Base-by-base conservation (phyloP, 2,329 filamentous ascomycete genomes). In the Lasiodiplodia theobromae region DNA sequence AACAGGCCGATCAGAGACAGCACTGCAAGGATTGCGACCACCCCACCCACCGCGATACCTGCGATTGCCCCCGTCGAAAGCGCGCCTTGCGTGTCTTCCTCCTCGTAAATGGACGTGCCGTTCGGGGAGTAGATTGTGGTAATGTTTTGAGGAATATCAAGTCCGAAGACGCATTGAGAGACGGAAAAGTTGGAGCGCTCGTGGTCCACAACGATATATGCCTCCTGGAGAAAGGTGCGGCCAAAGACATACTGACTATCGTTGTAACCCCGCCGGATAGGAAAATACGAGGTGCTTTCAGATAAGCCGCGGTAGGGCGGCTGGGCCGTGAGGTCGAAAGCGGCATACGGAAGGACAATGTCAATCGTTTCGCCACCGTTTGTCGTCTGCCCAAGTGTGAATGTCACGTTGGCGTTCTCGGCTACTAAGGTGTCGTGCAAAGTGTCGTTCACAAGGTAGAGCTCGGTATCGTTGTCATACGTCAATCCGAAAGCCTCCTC, bases 191-290 rank as follows among this genome's bases (percentile, higher is more conserved):
- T 80, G 31, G 78, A 73, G 14, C 81, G 77, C 70, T 85, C 83
- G 77, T 82, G 85, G 69, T 86, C 82, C 6, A 84, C 82, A 3
- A 77, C 79, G 58, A 86, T 69, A 70, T 86, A 85, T 2, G 90
- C 86, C 77, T 93, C 90, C 75, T 93, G 91, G 66, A 93, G 79
- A 71, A 93, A 92, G 0, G 87, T 86, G 40, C 90, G 85, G 8
- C 91, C 91, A 44, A 93, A 84, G 14, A 90, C 86, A 76, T 87
- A 86, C 71, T 88, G 84, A 16, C 81, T 82, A 44, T 84, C 83
- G 68, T 86, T 83, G 23, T 83, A 74, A 12, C 86, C 82, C 69
- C 86, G 86, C 72, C 87, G 85, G 64, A 93, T 82, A 3, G 90
- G 89, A 69, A 93, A 92, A 74, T 92, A 93, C 12, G 60, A 86